Percentiles rank a stretch among this genome's conserved stretches.
phyloP scores from a whole-genome alignment of 2,329 filamentous ascomycete genomes.

The Raffaelea ambrosiae region DNA sequence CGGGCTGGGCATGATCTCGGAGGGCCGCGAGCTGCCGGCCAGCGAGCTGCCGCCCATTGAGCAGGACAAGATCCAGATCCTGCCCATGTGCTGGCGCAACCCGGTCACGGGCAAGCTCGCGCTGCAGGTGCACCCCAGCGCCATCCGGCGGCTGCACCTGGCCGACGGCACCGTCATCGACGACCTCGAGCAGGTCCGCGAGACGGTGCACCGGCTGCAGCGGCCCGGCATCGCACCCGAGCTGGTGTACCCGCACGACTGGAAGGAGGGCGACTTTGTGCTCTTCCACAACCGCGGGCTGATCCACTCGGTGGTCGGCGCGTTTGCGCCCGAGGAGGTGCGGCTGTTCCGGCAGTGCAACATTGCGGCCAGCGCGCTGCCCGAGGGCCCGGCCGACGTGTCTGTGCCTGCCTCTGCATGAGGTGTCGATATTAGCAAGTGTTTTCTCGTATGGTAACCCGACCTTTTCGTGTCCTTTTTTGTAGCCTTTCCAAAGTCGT shows the following conservation, averaged over 20 bases:
- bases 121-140: slow-evolving; percentile 66
- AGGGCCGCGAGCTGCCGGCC: slow-evolving; percentile 42
- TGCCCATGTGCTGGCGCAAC: slow-evolving; percentile 73
- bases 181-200: slow-evolving; percentile 56
- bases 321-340: slow-evolving; percentile 65
- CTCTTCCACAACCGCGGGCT: slow-evolving; percentile 73
- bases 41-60: slow-evolving; percentile 58
- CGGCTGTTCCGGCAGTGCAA: slow-evolving; percentile 73
- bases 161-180: slow-evolving; percentile 60
- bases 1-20: slow-evolving; percentile 61
- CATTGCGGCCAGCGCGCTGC: slow-evolving; percentile 50
- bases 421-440: no score
- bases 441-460: no score
- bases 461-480: no score
- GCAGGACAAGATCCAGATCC: slow-evolving; percentile 56
- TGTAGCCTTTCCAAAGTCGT: no score
- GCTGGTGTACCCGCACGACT: slow-evolving; percentile 66
- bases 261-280: slow-evolving; percentile 68
- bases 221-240: slow-evolving; percentile 62
- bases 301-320: slow-evolving; percentile 66
- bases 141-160: slow-evolving; percentile 60
- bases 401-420: no score
- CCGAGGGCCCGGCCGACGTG: slow-evolving; percentile 8
- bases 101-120: slow-evolving; percentile 61
- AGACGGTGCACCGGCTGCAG: slow-evolving; percentile 61